A percentile compares a stretch with the other conserved stretches of the same genome.
These are phyloP conservation scores for Pseudogymnoascus verrucosus DNA, from an alignment of 2,329 filamentous ascomycete genomes.

Conservation along the genomic window DNA sequence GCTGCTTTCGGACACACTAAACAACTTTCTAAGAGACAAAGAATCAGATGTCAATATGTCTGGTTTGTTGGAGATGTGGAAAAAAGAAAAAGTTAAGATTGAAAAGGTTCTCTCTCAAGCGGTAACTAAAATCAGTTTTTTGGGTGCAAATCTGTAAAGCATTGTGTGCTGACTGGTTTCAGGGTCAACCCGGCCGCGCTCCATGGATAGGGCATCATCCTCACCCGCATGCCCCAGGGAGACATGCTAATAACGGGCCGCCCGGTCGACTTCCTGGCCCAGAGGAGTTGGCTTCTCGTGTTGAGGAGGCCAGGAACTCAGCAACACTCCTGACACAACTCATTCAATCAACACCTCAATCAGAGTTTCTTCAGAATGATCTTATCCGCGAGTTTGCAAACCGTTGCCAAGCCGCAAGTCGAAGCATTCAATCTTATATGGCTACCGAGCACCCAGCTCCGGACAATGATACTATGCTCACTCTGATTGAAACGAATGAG, in stretches of 20 bases:
- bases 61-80: constrained; percentile 77
- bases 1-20: constrained; percentile 79
- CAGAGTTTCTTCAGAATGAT: constrained; percentile 74
- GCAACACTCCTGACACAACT: constrained; percentile 90
- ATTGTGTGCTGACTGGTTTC: background rate
- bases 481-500: constrained; percentile 89
- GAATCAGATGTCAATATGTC: constrained; percentile 64
- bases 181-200: background rate
- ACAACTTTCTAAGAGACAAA: constrained; percentile 67
- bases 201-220: constrained; percentile 3
- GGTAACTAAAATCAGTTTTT: background rate
- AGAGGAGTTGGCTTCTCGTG: constrained; percentile 68
- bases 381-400: constrained; percentile 87
- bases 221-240: background rate
- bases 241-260: constrained; percentile 1
- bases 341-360: constrained; percentile 71
- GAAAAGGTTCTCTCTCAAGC: constrained; percentile 36
- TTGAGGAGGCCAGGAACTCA: constrained; percentile 85
- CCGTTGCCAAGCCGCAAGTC: constrained; percentile 71
- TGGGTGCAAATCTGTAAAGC: background rate
- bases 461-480: constrained; percentile 90
- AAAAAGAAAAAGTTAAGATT: constrained; percentile 65
- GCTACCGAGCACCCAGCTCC: constrained; percentile 67
- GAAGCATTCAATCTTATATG: constrained; percentile 82
- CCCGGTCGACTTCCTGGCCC: constrained; percentile 49